A percentile compares a stretch with the other conserved stretches of the same genome.
Conservation (phyloP, 202 grass and related monocot genomes). For the Brachypodium distachyon region DNA sequence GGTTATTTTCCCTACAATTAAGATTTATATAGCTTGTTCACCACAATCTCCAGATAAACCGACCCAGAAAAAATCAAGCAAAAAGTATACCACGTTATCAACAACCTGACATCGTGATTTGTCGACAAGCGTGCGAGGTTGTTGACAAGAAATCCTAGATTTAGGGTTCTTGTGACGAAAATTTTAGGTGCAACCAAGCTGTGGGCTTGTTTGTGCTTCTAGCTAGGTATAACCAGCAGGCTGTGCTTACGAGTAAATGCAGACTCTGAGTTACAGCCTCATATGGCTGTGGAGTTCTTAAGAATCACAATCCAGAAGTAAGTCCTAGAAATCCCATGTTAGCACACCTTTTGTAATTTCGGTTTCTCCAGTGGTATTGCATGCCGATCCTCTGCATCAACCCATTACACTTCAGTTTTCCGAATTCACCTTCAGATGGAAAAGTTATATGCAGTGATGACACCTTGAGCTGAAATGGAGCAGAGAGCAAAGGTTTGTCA, state of each 20-base stretch:
- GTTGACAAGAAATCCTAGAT: background rate
- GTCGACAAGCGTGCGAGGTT: background rate
- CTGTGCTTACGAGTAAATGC: background rate
- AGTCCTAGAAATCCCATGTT: conserved; percentile 11
- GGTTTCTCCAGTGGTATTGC: conserved; percentile 97
- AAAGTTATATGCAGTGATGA: conserved; percentile 94
- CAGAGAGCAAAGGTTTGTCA: conserved; percentile 20
- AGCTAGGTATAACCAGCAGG: conserved; percentile 1
- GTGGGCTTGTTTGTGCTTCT: background rate
- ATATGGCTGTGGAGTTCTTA: background rate
- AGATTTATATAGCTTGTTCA: background rate
- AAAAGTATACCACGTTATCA: background rate
- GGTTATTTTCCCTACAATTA: background rate
- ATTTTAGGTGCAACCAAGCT: background rate
- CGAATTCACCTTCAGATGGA: conserved; percentile 85
- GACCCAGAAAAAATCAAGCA: background rate
- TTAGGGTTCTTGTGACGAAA: background rate
- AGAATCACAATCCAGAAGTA: background rate
- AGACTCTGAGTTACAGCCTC: conserved; percentile 1
- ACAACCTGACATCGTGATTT: background rate
- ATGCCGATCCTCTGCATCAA: conserved; percentile 79
- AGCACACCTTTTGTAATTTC: conserved; percentile 78
- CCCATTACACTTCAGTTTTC: conserved; percentile 59
- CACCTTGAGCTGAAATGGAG: conserved; percentile 54
- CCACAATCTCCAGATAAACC: background rate